Base-by-base conservation (phyloP, 495 filamentous ascomycete species). In the Immersiella caudata region DNA sequence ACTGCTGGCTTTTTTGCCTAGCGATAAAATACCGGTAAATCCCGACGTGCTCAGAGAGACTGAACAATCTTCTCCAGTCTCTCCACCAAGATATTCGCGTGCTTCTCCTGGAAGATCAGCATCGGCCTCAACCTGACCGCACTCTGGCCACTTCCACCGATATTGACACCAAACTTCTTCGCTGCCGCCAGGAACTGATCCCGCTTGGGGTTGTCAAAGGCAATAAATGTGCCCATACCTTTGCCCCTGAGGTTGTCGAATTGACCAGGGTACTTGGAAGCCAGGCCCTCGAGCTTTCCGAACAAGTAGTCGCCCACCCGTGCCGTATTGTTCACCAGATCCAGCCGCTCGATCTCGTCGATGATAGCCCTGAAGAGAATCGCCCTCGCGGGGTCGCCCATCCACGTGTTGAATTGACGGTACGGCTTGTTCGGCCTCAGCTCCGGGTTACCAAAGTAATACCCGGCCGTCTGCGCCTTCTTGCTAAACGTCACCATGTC, bases 331-430 rank as follows among this genome's bases (percentile, higher is more conserved):
- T 85, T 80, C 29, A 99, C 93, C 12, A 99, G 84, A 64, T 89
- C 85, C 20, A 92, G 82, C 51, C 88, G 83, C 81, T 96, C 88
- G 60, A 99, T 91, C 81, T 98, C 94, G 50, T 91, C 84, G 66
- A 97, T 88, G 79, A 99, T 97, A 70, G 90, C 93, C 64, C 91
- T 87, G 88, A 97, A 99, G 67, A 98, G 85, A 67, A 98, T 82
- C 9, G 93, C 93, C 58, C 93, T 88, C 11, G 91, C 88, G 29
- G 95, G 95, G 81, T 99, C 95, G 76, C 95, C 95, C 94, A 99
- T 97, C 95, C 95, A 99, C 66, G 96, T 99, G 82, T 99, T 99
- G 83, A 98, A 99, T 81, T 99, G 95, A 60, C 95, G 89, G 86
- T 97, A 98, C n/a, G 95, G 93, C 85, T 94, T 94, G 83, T 97